Conservation (phyloP, 192 early-diverging fungal species). For the Coemansia sp. region DNA sequence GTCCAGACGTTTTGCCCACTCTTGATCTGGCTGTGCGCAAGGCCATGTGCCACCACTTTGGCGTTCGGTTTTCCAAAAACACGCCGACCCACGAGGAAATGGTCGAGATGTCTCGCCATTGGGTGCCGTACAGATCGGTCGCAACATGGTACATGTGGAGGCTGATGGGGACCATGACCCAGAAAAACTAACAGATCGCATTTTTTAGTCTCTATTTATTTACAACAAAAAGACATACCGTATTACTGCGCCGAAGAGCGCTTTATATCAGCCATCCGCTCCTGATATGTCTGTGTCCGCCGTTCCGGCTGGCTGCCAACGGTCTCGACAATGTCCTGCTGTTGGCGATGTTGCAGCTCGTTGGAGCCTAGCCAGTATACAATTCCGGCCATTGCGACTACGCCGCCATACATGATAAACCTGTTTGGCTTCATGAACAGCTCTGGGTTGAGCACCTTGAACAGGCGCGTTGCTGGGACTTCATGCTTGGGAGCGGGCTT, state of each 20-base stretch:
- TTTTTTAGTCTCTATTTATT: conserved; percentile 15
- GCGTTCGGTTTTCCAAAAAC: conserved; percentile 52
- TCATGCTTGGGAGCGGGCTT: conserved; percentile 19
- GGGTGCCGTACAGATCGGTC: conserved; percentile 68
- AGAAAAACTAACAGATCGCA: conserved; percentile 26
- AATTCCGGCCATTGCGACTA: conserved; percentile 32
- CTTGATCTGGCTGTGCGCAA: conserved; percentile 67
- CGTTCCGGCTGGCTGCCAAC: background rate
- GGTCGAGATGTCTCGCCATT: conserved; percentile 56
- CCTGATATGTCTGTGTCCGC: conserved; percentile 45
- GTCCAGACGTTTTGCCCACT: conserved; percentile 70
- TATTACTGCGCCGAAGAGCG: conserved; percentile 10
- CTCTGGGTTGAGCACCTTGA: conserved; percentile 54
- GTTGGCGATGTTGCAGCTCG: conserved; percentile 34
- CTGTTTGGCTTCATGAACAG: conserved; percentile 54
- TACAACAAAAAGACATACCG: background rate
- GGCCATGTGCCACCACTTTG: conserved; percentile 68
- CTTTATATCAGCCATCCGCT: conserved; percentile 42
- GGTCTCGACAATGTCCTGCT: conserved; percentile 10
- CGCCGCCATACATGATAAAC: conserved; percentile 48
- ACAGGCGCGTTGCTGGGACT: conserved; percentile 45
- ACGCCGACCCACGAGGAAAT: conserved; percentile 59
- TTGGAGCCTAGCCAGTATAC: conserved; percentile 44
- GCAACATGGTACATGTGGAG: conserved; percentile 74
- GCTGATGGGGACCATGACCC: conserved; percentile 42